Conservation (phyloP, 176 grass and related monocot genomes). For the Saccharum officinarum region DNA sequence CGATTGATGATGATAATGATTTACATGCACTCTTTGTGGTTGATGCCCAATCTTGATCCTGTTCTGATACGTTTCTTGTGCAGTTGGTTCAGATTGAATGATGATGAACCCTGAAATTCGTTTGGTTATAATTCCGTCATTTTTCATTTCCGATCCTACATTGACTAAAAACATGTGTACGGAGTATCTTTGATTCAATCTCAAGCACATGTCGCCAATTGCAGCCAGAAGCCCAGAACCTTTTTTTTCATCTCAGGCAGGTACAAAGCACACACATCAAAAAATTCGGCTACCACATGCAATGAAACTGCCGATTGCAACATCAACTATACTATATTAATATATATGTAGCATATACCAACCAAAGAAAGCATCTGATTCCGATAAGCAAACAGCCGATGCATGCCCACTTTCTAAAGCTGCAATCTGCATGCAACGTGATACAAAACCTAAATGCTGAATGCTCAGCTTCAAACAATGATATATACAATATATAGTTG, state of each 20-base stretch:
- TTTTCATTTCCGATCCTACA: neutral
- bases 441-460: neutral
- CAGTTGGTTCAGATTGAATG: neutral
- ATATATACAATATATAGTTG: constrained; percentile 12
- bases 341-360: no score
- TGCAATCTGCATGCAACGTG: neutral
- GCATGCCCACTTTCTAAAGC: neutral
- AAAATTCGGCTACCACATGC: neutral
- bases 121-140: neutral
- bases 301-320: neutral
- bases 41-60: neutral
- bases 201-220: neutral
- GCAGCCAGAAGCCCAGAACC: neutral
- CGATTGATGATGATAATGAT: neutral
- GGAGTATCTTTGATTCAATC: neutral
- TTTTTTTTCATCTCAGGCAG: neutral
- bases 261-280: neutral
- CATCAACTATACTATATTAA: no score
- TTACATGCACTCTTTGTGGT: neutral
- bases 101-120: neutral
- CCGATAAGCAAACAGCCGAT: neutral
- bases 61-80: neutral
- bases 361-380: neutral
- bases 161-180: neutral
- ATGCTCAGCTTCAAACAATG: neutral